Evolutionary conservation across 768 basidiomycete genomes (phyloP), one percentile per base, ranked within the genome.

Genomic region (Astraeus odoratus): DNA sequence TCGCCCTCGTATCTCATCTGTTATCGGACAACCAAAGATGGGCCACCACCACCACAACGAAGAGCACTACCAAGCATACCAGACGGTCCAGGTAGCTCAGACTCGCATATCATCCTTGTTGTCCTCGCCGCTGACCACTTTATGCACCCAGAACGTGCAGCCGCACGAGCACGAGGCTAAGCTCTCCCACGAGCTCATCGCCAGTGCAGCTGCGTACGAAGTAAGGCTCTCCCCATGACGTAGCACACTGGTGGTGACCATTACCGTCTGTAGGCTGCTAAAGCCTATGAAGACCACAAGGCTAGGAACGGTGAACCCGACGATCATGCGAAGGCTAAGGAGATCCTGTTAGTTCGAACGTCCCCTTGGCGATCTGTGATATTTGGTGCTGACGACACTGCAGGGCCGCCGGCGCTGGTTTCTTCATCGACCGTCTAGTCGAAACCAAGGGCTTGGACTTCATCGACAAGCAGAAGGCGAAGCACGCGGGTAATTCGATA

Each of bases 151-250:
- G 39, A 26, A 27, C 8, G 39, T 29, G 20, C 22, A 59, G n/a
- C n/a, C n/a, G n/a, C n/a, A n/a, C n/a, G n/a, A n/a, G 25, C 8
- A 50, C 53, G 19, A 42, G 1, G 59, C 53, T 12, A 51, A 19
- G 15, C 0, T 42, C 1, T 39, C 56, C 20, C 58, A 59, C 40
- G 58, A 59, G 10, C 27, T 20, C 10, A n/a, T 59, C 24, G 50
- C 26, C n/a, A 59, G 56, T 5, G 50, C 48, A 12, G 31, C 38
- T 48, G 48, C 54, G 12, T 50, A 49, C 40, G 49, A 48, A 24
- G 49, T 50, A 33, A 33, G 41, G 13, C 7, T 16, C 1, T 26
- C 12, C 1, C 24, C 23, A 18, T 6, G 18, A 13, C 12, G n/a
- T 35, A 24, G 26, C 19, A 4, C 29, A 34, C 38, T 39, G n/a